Conservation (phyloP, 768 basidiomycete species). For the Kwoniella mangroviensis region DNA sequence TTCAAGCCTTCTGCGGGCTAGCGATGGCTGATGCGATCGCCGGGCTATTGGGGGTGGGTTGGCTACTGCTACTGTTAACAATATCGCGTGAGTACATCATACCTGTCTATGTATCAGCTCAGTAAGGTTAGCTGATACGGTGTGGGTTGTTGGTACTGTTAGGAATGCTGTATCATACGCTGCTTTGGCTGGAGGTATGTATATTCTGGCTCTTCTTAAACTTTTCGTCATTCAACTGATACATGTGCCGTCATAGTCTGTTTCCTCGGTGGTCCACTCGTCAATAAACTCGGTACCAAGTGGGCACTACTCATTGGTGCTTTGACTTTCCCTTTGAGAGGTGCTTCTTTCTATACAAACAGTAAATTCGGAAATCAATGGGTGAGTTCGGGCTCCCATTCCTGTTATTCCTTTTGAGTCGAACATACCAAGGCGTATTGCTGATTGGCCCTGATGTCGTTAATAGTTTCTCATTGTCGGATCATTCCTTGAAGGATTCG, state of each 20-base stretch:
- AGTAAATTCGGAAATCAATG: constrained; percentile 18
- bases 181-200: constrained; percentile 24
- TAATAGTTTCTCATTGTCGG: constrained; percentile 17
- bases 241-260: constrained; percentile 6
- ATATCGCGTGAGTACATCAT: constrained; percentile 25
- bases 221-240: background rate
- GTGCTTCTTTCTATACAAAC: constrained; percentile 20
- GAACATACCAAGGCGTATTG: background rate
- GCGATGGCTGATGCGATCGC: constrained; percentile 24
- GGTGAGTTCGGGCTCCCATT: background rate
- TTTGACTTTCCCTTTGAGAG: constrained; percentile 21
- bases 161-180: constrained; percentile 29
- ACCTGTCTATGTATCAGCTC: background rate
- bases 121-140: too few relatives aligned
- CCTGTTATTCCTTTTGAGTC: too few relatives aligned
- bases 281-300: constrained; percentile 47
- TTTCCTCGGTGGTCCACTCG: constrained; percentile 43
- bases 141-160: background rate
- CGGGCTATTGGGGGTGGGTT: constrained; percentile 31
- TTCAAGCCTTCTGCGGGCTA: constrained; percentile 27
- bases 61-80: constrained; percentile 32
- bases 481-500: constrained; percentile 28
- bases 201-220: background rate
- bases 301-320: constrained; percentile 38
- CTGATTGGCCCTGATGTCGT: background rate